These are phyloP conservation scores for Heliosperma pusillum DNA, from an alignment of 148 eudicot genomes.

Conservation along the genomic window DNA sequence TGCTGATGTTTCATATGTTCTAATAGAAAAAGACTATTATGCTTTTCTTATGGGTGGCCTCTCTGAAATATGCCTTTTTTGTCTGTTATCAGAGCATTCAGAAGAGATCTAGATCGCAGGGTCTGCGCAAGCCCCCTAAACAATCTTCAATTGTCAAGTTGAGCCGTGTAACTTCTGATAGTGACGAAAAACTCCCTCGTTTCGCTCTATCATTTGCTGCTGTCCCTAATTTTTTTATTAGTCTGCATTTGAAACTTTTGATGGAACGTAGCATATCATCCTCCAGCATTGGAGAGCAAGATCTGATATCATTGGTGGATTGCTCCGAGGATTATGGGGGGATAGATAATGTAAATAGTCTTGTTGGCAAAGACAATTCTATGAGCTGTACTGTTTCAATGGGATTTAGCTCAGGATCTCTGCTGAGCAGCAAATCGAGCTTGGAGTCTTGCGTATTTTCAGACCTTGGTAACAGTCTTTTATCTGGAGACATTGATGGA, in stretches of 20 bases:
- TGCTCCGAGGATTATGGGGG: slow-evolving; percentile 23
- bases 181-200: slow-evolving; percentile 44
- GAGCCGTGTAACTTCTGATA: slow-evolving; percentile 27
- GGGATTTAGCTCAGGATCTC: too few relatives aligned
- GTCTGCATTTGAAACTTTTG: slow-evolving; percentile 68
- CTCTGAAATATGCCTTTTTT: slow-evolving; percentile 19
- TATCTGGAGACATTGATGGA: slow-evolving; percentile 26
- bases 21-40: neutral
- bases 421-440: too few relatives aligned
- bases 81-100: slow-evolving; percentile 35
- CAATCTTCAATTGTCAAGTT: slow-evolving; percentile 31
- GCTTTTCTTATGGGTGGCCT: neutral
- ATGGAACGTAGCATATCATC: slow-evolving; percentile 61
- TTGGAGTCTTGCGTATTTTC: too few relatives aligned
- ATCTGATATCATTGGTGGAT: slow-evolving; percentile 31
- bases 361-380: slow-evolving; percentile 25
- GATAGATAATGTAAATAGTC: slow-evolving; percentile 15
- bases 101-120: slow-evolving; percentile 29
- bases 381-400: too few relatives aligned
- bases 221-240: slow-evolving; percentile 60
- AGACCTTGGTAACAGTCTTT: slow-evolving; percentile 16
- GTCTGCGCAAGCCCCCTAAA: slow-evolving; percentile 27
- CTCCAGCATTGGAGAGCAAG: slow-evolving; percentile 36
- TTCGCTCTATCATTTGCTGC: slow-evolving; percentile 63
- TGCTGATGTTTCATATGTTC: neutral